phyloP scores from a whole-genome alignment of 352 stramenopile species.

The Paralagenidium karlingii region DNA sequence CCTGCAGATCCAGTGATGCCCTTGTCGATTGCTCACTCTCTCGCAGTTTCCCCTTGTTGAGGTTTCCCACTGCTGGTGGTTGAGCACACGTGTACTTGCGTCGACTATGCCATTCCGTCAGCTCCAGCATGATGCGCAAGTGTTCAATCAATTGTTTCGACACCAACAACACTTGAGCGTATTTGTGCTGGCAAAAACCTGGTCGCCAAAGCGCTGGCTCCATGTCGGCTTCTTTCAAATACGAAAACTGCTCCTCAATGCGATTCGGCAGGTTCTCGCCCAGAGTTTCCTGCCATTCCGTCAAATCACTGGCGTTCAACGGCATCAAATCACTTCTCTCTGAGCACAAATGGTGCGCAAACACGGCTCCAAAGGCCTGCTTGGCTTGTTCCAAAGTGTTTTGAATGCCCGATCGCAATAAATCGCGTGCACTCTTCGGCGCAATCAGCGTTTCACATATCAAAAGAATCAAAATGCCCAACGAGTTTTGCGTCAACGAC shows the following conservation, averaged over 20 bases:
- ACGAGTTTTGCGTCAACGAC: conserved; percentile 58
- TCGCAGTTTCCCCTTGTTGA: no score
- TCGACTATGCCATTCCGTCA: conserved; percentile 31
- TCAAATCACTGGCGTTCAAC: conserved; percentile 8
- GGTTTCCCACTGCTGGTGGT: no score
- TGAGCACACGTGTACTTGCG: conserved; percentile 15
- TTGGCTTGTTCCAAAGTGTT: conserved; percentile 52
- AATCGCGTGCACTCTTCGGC: conserved; percentile 43
- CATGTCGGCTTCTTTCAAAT: conserved; percentile 41
- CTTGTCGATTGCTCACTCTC: no score
- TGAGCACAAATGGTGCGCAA: conserved; percentile 55
- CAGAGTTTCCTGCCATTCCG: conserved; percentile 28
- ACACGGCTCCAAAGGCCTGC: conserved; percentile 46
- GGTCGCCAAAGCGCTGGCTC: conserved; percentile 64
- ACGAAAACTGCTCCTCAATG: conserved; percentile 35
- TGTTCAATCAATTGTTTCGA: conserved; percentile 61
- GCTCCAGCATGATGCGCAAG: conserved; percentile 69
- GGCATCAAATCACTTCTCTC: conserved; percentile 25
- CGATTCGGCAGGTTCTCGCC: conserved; percentile 41
- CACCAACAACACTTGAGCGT: conserved; percentile 43
- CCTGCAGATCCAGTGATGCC: no score
- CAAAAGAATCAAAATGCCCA: conserved; percentile 72
- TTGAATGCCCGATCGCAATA: conserved; percentile 63
- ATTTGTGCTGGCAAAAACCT: conserved; percentile 61
- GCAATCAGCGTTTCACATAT: conserved; percentile 48